phyloP scores from a whole-genome alignment of 768 basidiomycete species.

The Suillus americanus region DNA sequence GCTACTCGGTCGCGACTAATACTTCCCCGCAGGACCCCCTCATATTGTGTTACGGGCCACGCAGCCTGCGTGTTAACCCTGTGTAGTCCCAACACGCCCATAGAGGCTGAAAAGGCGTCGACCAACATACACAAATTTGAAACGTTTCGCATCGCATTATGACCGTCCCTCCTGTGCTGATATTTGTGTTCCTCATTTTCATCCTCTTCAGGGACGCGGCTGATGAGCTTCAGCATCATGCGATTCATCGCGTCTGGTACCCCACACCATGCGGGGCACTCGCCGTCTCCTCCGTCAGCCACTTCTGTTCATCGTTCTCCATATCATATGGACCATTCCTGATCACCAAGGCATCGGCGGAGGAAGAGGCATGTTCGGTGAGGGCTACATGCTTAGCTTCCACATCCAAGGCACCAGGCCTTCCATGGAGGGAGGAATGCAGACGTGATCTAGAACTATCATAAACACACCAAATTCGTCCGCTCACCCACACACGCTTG shows the following conservation, averaged over 20 bases:
- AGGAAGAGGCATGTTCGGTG: conserved; percentile 58
- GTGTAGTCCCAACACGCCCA: conserved; percentile 78
- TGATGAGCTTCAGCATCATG: conserved; percentile 64
- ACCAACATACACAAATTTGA: conserved; percentile 99
- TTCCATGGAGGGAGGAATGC: conserved; percentile 44
- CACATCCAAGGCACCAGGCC: conserved; percentile 56
- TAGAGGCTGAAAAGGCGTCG: conserved; percentile 85
- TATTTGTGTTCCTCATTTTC: conserved; percentile 47
- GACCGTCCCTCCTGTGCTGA: conserved; percentile 45
- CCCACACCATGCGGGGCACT: conserved; percentile 23
- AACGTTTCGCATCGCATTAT: conserved; percentile 77
- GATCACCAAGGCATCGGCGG: conserved; percentile 84
- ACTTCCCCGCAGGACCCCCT: conserved; percentile 66
- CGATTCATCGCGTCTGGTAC: conserved; percentile 53
- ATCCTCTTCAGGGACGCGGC: conserved; percentile 28
- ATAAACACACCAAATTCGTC: background rate
- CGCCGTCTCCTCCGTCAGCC: conserved; percentile 96
- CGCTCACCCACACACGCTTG: background rate
- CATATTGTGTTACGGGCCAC: conserved; percentile 84
- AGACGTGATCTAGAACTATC: conserved; percentile 60
- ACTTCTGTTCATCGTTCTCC: conserved; percentile 87
- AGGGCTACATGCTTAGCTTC: conserved; percentile 49
- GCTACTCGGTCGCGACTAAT: background rate
- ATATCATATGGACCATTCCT: conserved; percentile 87
- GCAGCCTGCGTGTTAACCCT: conserved; percentile 61